Conservation (phyloP, 164 flowering plant genomes). For the Chimonanthus salicifolius region DNA sequence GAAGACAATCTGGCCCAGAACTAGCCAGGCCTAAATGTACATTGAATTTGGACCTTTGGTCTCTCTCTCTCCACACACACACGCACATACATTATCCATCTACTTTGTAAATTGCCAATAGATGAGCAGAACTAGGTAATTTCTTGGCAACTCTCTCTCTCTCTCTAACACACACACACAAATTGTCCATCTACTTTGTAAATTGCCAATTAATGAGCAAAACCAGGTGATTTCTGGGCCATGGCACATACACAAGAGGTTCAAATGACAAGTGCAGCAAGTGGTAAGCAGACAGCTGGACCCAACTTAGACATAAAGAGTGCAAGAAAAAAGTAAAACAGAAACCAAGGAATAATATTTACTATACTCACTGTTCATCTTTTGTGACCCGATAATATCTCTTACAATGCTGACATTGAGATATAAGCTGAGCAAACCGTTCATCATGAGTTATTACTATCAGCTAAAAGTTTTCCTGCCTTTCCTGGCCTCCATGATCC, state of each 20-base stretch:
- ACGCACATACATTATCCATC: too few relatives aligned
- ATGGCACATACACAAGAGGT: background rate
- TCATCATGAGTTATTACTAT: constrained; percentile 97
- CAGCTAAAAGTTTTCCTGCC: constrained; percentile 97
- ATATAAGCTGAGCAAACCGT: constrained; percentile 93
- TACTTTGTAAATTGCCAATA: too few relatives aligned
- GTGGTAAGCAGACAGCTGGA: background rate
- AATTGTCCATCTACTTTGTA: background rate
- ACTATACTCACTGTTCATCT: constrained; percentile 74
- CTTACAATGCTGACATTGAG: constrained; percentile 95
- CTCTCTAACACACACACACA: too few relatives aligned
- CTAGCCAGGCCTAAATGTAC: too few relatives aligned
- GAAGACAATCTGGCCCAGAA: background rate
- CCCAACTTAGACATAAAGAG: background rate
- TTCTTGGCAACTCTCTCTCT: too few relatives aligned
- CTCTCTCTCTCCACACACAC: too few relatives aligned
- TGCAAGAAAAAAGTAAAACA: background rate
- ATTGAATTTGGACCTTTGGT: too few relatives aligned
- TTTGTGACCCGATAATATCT: constrained; percentile 82
- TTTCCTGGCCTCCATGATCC: constrained; percentile 97
- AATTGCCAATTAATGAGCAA: too few relatives aligned
- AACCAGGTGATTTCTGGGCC: background rate
- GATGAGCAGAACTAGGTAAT: too few relatives aligned
- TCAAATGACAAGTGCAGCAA: background rate
- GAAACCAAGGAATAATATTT: background rate